Evolutionary conservation across 805 yeast genomes (phyloP).

Genomic region (Hyphopichia homilentoma): DNA sequence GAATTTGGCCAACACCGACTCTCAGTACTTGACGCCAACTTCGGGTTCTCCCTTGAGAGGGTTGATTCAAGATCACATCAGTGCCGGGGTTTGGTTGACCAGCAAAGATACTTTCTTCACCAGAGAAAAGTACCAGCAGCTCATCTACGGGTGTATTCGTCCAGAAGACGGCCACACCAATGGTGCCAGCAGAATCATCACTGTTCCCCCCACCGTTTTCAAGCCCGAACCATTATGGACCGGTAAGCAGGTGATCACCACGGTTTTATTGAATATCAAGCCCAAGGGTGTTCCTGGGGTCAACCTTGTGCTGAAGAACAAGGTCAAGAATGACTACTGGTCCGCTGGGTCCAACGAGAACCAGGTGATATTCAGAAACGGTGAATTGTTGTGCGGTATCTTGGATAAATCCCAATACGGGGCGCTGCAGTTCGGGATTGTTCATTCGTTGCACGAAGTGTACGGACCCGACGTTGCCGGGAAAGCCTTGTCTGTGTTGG

Average conservation of each 20-base stretch:
- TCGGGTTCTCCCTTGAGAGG: conserved; percentile 99
- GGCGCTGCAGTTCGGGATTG: conserved; percentile 94
- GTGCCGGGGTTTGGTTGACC: conserved; percentile 98
- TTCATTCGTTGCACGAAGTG: conserved; percentile 93
- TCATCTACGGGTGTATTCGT: conserved; percentile 87
- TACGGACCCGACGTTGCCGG: conserved; percentile 93
- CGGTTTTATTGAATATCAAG: conserved; percentile 83
- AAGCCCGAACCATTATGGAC: conserved; percentile 95
- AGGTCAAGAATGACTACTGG: conserved; percentile 95
- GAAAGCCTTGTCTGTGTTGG: conserved; percentile 83
- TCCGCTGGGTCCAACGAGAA: conserved; percentile 80
- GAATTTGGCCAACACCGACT: conserved; percentile 92
- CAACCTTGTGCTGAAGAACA: conserved; percentile 77
- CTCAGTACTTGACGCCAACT: conserved; percentile 96
- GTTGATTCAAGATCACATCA: conserved; percentile 96
- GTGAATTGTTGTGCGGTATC: conserved; percentile 88
- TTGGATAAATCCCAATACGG: conserved; percentile 98
- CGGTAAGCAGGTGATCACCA: conserved; percentile 93
- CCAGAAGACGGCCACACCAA: conserved; percentile 97
- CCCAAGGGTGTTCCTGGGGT: conserved; percentile 90
- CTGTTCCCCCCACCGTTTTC: conserved; percentile 84
- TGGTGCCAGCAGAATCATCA: conserved; percentile 50
- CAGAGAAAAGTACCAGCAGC: conserved; percentile 89
- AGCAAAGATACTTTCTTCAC: conserved; percentile 88
- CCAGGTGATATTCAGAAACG: conserved; percentile 78